phyloP scores from a whole-genome alignment of 768 basidiomycete species.

The Fomitopsis serialis region DNA sequence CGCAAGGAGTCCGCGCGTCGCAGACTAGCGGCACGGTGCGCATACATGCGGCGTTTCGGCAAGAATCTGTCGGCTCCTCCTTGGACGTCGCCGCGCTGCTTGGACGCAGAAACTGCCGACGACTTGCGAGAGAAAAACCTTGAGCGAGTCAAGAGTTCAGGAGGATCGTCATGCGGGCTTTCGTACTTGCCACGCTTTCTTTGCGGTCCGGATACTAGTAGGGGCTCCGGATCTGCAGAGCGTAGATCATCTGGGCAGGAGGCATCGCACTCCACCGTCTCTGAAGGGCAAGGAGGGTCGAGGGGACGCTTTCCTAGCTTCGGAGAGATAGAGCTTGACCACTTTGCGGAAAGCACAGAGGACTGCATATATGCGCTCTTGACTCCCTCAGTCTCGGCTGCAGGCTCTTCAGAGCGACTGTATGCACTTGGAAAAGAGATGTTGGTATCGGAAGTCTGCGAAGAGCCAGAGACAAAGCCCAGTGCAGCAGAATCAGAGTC shows the following conservation, averaged over 20 bases:
- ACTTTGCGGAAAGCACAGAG: neutral
- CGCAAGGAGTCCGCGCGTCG: slow-evolving; percentile 35
- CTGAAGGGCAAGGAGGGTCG: neutral
- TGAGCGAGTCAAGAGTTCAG: neutral
- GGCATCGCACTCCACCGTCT: no score
- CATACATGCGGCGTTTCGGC: slow-evolving; percentile 9
- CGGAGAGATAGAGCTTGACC: no score
- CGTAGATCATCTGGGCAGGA: no score
- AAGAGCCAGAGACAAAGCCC: neutral
- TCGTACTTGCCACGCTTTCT: neutral
- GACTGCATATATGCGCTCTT: neutral
- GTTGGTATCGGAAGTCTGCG: neutral
- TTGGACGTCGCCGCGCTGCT: no score
- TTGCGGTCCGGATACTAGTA: no score
- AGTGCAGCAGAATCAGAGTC: neutral
- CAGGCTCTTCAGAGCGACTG: neutral
- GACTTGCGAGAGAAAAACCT: neutral
- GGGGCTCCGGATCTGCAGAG: no score
- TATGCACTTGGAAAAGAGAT: neutral
- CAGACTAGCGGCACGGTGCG: slow-evolving; percentile 33
- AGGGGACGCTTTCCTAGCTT: neutral
- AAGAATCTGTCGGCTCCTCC: slow-evolving; percentile 1
- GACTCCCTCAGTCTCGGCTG: neutral
- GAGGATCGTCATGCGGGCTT: no score
- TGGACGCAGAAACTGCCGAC: neutral